These are phyloP conservation scores for Fagopyrum esculentum DNA, from an alignment of 148 eudicot species.

Conservation along the genomic window DNA sequence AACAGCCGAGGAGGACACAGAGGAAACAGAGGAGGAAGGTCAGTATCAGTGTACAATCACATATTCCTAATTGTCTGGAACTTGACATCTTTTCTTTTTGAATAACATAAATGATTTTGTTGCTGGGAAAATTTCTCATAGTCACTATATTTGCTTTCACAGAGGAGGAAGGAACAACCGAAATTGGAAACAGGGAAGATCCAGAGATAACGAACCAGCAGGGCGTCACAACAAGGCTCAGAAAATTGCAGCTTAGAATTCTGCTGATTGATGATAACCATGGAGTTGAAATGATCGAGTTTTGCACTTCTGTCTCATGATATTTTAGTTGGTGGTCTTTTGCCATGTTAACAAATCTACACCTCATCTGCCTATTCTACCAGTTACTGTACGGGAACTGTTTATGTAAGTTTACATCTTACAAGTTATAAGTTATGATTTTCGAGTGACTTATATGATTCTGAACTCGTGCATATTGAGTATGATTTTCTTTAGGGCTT, in stretches of 20 bases:
- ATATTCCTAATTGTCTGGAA: background rate
- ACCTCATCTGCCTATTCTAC: background rate
- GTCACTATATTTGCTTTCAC: background rate
- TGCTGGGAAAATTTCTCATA: background rate
- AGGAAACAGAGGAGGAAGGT: conserved; percentile 48
- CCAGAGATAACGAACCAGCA: conserved; percentile 40
- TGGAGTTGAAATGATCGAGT: conserved; percentile 1
- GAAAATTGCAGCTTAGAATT: conserved; percentile 36
- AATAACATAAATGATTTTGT: background rate
- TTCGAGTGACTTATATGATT: background rate
- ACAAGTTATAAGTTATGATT: background rate
- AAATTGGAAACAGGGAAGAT: conserved; percentile 51
- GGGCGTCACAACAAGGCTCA: conserved; percentile 57
- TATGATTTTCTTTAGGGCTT: too few relatives aligned
- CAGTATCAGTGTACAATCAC: background rate
- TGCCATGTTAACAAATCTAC: background rate
- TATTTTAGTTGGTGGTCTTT: background rate
- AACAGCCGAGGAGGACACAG: conserved; percentile 20
- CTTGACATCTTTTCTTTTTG: background rate
- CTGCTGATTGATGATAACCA: background rate
- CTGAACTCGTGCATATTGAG: background rate
- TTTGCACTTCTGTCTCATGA: background rate
- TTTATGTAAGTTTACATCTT: background rate
- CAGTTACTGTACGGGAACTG: conserved; percentile 1
- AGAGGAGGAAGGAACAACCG: conserved; percentile 66